These are phyloP conservation scores for Plasmopara viticola DNA, from an alignment of 352 stramenopile species.

Conservation along the genomic window DNA sequence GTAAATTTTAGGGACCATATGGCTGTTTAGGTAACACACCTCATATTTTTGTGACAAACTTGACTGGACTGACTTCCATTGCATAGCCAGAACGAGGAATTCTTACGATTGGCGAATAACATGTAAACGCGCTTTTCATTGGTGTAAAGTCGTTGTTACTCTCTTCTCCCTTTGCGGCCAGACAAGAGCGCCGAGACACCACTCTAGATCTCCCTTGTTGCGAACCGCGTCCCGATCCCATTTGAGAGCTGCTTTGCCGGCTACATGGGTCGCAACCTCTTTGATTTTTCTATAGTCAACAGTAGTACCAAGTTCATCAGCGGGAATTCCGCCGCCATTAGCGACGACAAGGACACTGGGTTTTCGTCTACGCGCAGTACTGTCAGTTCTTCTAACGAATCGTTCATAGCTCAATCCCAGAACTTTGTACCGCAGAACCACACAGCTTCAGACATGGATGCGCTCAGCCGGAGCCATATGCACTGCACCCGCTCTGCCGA, in stretches of 20 bases:
- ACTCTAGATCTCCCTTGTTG: constrained; percentile 3
- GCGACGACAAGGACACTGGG: constrained; percentile 7
- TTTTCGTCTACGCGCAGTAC: constrained; percentile 27
- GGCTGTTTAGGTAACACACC: background rate
- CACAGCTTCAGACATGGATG: constrained; percentile 18
- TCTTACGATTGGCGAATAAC: constrained; percentile 13
- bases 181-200: constrained; percentile 1
- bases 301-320: constrained; percentile 34
- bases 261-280: constrained; percentile 33
- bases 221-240: constrained; percentile 3
- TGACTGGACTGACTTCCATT: constrained; percentile 13
- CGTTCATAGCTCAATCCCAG: constrained; percentile 6
- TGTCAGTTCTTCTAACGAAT: constrained; percentile 24
- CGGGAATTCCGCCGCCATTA: constrained; percentile 9
- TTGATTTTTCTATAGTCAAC: constrained; percentile 34
- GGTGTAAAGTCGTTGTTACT: background rate
- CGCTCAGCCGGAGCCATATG: constrained; percentile 17
- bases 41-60: background rate
- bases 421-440: constrained; percentile 1
- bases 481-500: constrained; percentile 19
- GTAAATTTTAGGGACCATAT: too few species aligned
- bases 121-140: background rate
- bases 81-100: constrained; percentile 2
- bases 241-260: constrained; percentile 4
- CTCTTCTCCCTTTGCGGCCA: constrained; percentile 10